Evolutionary conservation across 2,329 filamentous ascomycete species (phyloP).

Genomic region (Colletotrichum ledebouriae): DNA sequence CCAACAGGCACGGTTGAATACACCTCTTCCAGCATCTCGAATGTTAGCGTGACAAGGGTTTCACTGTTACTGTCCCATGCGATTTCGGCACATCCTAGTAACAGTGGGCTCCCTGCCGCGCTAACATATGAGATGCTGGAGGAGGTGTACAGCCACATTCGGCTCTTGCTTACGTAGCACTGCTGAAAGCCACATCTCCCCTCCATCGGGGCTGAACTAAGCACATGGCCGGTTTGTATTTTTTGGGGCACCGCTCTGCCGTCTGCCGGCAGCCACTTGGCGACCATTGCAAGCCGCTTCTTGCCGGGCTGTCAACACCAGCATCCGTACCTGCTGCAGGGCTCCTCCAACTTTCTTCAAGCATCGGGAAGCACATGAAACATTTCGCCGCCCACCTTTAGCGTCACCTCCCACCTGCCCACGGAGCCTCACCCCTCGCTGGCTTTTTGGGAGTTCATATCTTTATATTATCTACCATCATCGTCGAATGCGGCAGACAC

Average conservation of each 20-base stretch:
- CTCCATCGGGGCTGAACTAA: neutral
- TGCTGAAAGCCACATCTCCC: neutral
- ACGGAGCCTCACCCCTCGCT: constrained; percentile 17
- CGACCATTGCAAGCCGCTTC: neutral
- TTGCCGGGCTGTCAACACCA: neutral
- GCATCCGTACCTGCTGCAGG: neutral
- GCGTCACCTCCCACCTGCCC: constrained; percentile 15
- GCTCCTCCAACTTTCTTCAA: constrained; percentile 27
- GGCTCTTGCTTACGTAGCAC: too few relatives aligned
- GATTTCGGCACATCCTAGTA: too few relatives aligned
- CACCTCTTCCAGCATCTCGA: too few relatives aligned
- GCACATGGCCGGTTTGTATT: neutral
- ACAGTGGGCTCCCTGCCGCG: too few relatives aligned
- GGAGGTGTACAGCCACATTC: neutral
- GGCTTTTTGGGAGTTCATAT: neutral
- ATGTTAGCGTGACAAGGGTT: too few relatives aligned
- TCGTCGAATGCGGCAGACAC: neutral
- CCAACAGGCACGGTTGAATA: too few relatives aligned
- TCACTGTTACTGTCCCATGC: too few relatives aligned
- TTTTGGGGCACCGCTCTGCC: neutral
- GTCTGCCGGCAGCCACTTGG: neutral
- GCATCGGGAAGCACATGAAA: constrained; percentile 38
- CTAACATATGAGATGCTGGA: too few relatives aligned
- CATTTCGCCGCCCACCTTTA: constrained; percentile 30
- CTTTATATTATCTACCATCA: neutral